phyloP scores from a whole-genome alignment of 2,329 filamentous ascomycete species.

The Pseudogymnoascus sp. region DNA sequence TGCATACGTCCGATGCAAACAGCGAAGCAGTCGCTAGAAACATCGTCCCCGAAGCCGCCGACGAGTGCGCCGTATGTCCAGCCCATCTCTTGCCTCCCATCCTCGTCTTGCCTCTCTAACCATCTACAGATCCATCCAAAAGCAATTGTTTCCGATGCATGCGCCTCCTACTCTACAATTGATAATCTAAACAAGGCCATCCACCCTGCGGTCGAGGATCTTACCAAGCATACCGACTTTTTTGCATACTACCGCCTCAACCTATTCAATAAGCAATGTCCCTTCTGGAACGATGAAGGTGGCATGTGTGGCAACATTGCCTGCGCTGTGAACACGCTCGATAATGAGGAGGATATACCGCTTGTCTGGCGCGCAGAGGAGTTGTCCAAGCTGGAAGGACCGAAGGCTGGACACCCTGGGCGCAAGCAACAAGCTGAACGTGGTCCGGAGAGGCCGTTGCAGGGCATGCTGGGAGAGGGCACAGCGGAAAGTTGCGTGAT shows the following conservation, averaged over 20 bases:
- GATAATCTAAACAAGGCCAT: constrained; percentile 74
- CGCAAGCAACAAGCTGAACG: constrained; percentile 64
- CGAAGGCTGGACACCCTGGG: constrained; percentile 80
- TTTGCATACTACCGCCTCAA: constrained; percentile 97
- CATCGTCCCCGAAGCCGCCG: constrained; percentile 19
- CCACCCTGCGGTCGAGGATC: constrained; percentile 67
- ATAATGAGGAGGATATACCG: constrained; percentile 92
- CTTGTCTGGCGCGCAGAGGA: constrained; percentile 85
- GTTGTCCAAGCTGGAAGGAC: constrained; percentile 84
- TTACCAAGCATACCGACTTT: constrained; percentile 87
- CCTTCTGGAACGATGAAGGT: constrained; percentile 90
- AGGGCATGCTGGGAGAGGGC: constrained; percentile 73
- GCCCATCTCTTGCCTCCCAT: constrained; percentile 29
- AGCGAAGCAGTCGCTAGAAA: constrained; percentile 16
- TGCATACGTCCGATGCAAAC: constrained; percentile 40
- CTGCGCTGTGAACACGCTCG: constrained; percentile 88
- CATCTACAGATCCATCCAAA: constrained; percentile 70
- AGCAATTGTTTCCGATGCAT: constrained; percentile 86
- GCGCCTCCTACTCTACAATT: constrained; percentile 85
- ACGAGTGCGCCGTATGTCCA: constrained; percentile 33
- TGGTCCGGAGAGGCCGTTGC: constrained; percentile 62
- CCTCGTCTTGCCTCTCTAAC: constrained; percentile 18
- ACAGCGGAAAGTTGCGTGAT: constrained; percentile 95
- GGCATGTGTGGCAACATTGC: constrained; percentile 96
- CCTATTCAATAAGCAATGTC: constrained; percentile 87